phyloP scores from a whole-genome alignment of 495 filamentous ascomycete genomes.

The Podospora australis region DNA sequence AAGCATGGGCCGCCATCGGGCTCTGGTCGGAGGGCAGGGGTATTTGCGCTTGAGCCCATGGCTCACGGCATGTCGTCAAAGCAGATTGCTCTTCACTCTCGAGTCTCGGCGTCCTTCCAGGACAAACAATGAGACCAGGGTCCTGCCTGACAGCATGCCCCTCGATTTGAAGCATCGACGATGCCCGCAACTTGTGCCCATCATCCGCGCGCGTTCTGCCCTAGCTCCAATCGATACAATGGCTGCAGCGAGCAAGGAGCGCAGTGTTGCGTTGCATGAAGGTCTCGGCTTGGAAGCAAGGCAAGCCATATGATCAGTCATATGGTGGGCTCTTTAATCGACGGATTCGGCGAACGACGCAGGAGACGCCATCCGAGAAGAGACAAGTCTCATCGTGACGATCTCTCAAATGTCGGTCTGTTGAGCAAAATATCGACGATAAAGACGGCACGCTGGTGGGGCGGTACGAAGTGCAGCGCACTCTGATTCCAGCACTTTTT shows the following conservation, averaged over 20 bases:
- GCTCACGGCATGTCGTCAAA: constrained; percentile 10
- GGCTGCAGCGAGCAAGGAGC: neutral
- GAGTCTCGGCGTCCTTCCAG: neutral
- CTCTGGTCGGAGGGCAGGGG: constrained; percentile 10
- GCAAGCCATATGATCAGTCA: constrained; percentile 16
- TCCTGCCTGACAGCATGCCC: neutral
- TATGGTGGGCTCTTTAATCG: neutral
- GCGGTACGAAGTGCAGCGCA: constrained; percentile 30
- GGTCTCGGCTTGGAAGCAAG: neutral
- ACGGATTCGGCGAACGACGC: neutral
- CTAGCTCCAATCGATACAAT: neutral
- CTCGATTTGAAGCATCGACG: neutral
- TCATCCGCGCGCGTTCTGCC: neutral
- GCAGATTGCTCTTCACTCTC: neutral
- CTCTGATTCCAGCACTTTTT: neutral
- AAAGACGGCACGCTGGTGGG: constrained; percentile 23
- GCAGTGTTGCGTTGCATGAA: constrained; percentile 4
- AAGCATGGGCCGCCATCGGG: constrained; percentile 8
- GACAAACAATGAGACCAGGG: neutral
- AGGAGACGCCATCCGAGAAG: constrained; percentile 12
- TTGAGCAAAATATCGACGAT: constrained; percentile 3
- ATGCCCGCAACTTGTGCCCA: neutral
- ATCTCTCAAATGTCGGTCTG: constrained; percentile 9
- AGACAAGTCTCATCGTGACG: constrained; percentile 17
- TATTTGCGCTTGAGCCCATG: constrained; percentile 3